Conservation (phyloP, 768 basidiomycete species). For the Tephrocybe rancida region DNA sequence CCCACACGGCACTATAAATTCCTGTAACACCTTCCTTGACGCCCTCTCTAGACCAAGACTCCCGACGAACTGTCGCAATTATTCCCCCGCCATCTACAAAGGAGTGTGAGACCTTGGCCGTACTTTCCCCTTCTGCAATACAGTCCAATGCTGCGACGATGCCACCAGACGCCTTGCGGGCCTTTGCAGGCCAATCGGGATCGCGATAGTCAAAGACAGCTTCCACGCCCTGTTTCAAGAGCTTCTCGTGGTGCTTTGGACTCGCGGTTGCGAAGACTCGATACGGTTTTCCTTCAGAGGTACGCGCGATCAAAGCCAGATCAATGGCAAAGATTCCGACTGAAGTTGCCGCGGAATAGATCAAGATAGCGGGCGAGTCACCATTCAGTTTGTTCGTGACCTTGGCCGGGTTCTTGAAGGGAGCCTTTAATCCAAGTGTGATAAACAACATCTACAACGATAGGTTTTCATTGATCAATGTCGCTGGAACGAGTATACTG, state of each 20-base stretch:
- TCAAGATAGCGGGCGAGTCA: conserved; percentile 24
- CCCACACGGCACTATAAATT: conserved; percentile 32
- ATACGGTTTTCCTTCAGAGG: conserved; percentile 22
- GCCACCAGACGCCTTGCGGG: conserved; percentile 24
- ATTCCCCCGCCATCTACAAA: conserved; percentile 26
- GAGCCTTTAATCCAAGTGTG: conserved; percentile 28
- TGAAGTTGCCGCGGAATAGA: conserved; percentile 35
- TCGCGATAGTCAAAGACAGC: conserved; percentile 33
- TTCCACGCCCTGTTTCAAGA: conserved; percentile 28
- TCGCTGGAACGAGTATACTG: not conserved
- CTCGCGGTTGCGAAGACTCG: conserved; percentile 31
- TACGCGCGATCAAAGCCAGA: conserved; percentile 24
- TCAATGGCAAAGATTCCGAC: conserved; percentile 31
- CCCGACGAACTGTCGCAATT: conserved; percentile 28
- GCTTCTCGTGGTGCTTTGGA: conserved; percentile 26
- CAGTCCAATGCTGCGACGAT: conserved; percentile 33
- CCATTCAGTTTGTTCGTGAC: conserved; percentile 2
- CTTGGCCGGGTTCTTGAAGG: conserved; percentile 23
- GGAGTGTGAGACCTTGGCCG: conserved; percentile 27
- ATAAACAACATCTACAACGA: conserved; percentile 32
- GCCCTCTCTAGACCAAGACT: conserved; percentile 24
- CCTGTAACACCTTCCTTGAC: conserved; percentile 25
- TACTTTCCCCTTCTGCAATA: conserved; percentile 32
- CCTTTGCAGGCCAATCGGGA: conserved; percentile 28
- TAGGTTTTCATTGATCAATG: not conserved